Evolutionary conservation across 331 rosid genomes (phyloP), one percentile per base, ranked within the genome.

Genomic region (Malus hybrid): DNA sequence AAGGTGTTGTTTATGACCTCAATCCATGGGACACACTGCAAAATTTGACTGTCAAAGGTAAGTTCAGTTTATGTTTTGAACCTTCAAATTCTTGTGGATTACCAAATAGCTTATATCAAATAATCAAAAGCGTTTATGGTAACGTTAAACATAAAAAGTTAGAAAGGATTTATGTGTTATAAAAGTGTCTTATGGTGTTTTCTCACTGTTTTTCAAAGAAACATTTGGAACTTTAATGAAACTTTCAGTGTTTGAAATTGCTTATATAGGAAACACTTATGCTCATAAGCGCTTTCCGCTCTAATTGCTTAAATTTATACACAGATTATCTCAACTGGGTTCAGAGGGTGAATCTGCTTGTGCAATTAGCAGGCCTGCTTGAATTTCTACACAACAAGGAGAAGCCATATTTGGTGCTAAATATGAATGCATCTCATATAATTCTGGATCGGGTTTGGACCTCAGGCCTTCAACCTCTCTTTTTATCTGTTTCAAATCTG

Each of bases 1-100:
- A 81, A 52, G 93, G 91, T 15, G 69, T 86, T 62, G 90, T 87
- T 34, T 89, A 87, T 82, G 93, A 91, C 68, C 70, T 91, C 50
- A 82, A 83, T 65, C 83, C 91, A 54, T 61, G 80, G 80, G 88
- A 79, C 64, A 85, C 86, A 60, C 56, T 89, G 78, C 86, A 84
- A 16, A 83, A 81, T 77, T 31, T 86, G 56, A 79, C 77, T 22
- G 67, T 59, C 33, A 84, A 77, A 89, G 91, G 96, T 91, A 85
- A 29, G 28, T 57, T 32, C 62, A 33, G 29, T 68, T 13, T 36
- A 19, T 57, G 54, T 31, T 72, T 16, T 72, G 13, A 28, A 39
- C 32, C 46, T 71, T 67, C 39, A 6, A 5, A 39, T 56, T 27
- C 59, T 24, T 15, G 20, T 14, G 32, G 71, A 24, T 14, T 59